Base-by-base conservation (phyloP, 306 rosid species). In the Malus sieversii region DNA sequence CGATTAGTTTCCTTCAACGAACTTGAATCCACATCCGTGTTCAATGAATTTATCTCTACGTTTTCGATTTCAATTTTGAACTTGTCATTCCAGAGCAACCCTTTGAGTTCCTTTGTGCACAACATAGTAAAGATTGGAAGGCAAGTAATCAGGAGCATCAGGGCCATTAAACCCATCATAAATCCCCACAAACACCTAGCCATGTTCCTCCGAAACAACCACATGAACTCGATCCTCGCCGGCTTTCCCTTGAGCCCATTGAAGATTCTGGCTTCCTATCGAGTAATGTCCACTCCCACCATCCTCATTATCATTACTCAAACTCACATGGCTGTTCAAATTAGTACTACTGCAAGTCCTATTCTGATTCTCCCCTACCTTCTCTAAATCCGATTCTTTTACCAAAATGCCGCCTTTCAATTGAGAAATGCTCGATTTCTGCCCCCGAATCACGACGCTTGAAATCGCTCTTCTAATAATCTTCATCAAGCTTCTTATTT, bases 131-230 rank as follows among this genome's bases (percentile, higher is more conserved):
- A 94, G 87, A 80, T 88, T 87, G 20, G 89, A 71, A 14, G 88
- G 84, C 67, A 94, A 84, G 77, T 73, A 90, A 82, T 94, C 96
- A 51, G 98, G 90, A 7, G 98, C 97, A 84, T 90, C 98, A 23
- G 97, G 97, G 27, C 98, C 98, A 63, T 88, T 91, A 23, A 94
- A 94, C 22, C 98, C 98, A 73, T 91, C 98, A 74, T 91, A 94
- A 68, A 94, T 91, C 32, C 97, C 98, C 3, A 90, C 96, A 15
- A 82, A 91, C 78, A 88, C 85, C 98, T 96, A 91, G n/a, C 87
- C 94, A 52, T 86, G 85, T 25, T 87, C 84, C 79, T 94, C 98
- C 0, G 93, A 94, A 13, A 91, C 81, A 80, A 91, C 96, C 12
- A 94, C 68, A 65, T 94, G 98, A 63, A 91, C 83, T 72, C 94